A percentile compares a stretch with the other conserved stretches of the same genome.
Conservation (phyloP, 768 basidiomycete genomes). For the Lactarius trivialis region DNA sequence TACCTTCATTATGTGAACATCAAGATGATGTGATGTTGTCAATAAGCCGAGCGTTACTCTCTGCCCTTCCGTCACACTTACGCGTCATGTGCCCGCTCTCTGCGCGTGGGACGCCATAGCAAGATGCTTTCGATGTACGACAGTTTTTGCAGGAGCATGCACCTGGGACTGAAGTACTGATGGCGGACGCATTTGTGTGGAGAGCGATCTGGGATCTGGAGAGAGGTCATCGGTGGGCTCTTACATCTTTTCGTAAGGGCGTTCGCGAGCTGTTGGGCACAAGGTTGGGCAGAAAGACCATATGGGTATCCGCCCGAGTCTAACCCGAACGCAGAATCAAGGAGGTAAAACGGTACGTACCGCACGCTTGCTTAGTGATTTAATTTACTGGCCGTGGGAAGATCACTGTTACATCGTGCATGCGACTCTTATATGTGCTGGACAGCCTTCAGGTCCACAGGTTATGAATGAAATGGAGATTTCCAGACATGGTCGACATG, state of each 20-base stretch:
- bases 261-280: conserved; percentile 25
- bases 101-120: conserved; percentile 75
- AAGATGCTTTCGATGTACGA: conserved; percentile 61
- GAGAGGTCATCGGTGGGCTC: conserved; percentile 53
- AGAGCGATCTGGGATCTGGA: conserved; percentile 64
- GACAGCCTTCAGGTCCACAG: no score
- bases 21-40: conserved; percentile 10
- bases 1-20: conserved; percentile 55
- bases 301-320: conserved; percentile 47
- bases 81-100: conserved; percentile 86
- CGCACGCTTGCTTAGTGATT: not conserved
- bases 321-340: conserved; percentile 51
- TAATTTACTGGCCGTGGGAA: no score
- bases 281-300: conserved; percentile 35
- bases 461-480: not conserved
- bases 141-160: conserved; percentile 51
- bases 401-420: no score
- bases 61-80: conserved; percentile 47
- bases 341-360: conserved; percentile 12
- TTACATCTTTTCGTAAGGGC: conserved; percentile 20
- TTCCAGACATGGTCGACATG: not conserved
- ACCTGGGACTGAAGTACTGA: conserved; percentile 41
- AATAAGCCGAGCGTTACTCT: conserved; percentile 71
- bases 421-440: no score
- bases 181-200: conserved; percentile 76